phyloP scores from a whole-genome alignment of 768 basidiomycete genomes.

The Imleria badia region DNA sequence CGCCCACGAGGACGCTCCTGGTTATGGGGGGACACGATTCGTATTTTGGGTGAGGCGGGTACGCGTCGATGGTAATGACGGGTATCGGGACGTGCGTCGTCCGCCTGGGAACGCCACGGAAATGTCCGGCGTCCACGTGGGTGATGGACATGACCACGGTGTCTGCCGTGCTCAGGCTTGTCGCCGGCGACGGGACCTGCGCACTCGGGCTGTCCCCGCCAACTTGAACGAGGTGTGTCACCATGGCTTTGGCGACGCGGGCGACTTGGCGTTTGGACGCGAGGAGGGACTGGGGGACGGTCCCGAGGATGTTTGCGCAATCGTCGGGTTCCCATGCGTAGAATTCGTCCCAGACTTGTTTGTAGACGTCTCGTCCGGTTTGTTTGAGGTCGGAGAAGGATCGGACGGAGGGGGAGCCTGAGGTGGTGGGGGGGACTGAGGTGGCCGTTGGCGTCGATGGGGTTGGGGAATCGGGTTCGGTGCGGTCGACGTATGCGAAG shows the following conservation, averaged over 20 bases:
- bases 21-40: slow-evolving; percentile 47
- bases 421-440: not conserved
- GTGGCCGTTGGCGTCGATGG: not conserved
- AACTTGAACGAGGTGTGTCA: slow-evolving; percentile 8
- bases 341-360: slow-evolving; percentile 44
- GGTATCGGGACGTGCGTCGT: slow-evolving; percentile 10
- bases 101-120: not conserved
- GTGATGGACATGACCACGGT: slow-evolving; percentile 11
- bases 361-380: slow-evolving; percentile 33
- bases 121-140: not conserved
- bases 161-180: not conserved
- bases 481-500: slow-evolving; percentile 20
- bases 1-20: slow-evolving; percentile 27
- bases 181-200: too few relatives aligned
- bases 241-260: slow-evolving; percentile 11
- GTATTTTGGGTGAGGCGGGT: slow-evolving; percentile 35
- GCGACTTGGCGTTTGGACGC: slow-evolving; percentile 10
- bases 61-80: slow-evolving; percentile 13
- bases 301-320: slow-evolving; percentile 28
- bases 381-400: slow-evolving; percentile 15
- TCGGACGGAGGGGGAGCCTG: not conserved
- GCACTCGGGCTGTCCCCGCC: too few relatives aligned
- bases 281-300: slow-evolving; percentile 8
- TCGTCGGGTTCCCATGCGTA: slow-evolving; percentile 43
- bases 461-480: slow-evolving; percentile 21